Evolutionary conservation across 2,329 filamentous ascomycete genomes (phyloP), one percentile per base, ranked within the genome.

Genomic region (Fusarium pseudonygamai): DNA sequence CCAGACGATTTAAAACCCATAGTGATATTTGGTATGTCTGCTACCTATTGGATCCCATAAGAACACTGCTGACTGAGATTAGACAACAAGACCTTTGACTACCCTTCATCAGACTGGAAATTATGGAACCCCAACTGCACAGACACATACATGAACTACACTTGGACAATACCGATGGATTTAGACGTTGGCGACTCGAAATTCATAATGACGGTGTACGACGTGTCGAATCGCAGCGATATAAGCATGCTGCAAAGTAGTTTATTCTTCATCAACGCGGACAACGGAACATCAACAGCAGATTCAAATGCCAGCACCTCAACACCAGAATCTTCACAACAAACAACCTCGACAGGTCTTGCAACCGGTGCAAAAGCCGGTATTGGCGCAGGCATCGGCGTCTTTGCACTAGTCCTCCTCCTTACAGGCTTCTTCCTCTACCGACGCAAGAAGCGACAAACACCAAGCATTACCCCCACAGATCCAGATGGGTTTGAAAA

Each of bases 51-150:
- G 16, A 3, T 22, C 15, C 10, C 9, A 26, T 26, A 24, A 30
- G 5, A 6, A 3, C 11, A 4, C 24, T 8, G 15, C 49, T 66
- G 10, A 66, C 6, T 6, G 7, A 7, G 7, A 2, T 2, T 18
- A 66, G 64, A 32, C 13, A 65, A 66, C 15, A 64, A 66, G 20
- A 43, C 49, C 0, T 66, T 59, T 26, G 24, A 66, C 2, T 66
- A 49, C 5, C 64, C 60, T 14, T 66, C 61, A 7, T 20, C 43
- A 0, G 34, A 24, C 7, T 66, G 64, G 64, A 43, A 59, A 2
- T 2, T 43, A 6, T 66, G 36, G 42, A 49, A 58, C 10, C 24
- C 64, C 3, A 52, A 59, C 0, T 66, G 64, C 2, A 43, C 26
- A 26, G 64, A 59, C 7, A 66, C 61, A 9, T 66, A 26, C 14